A percentile compares a stretch with the other conserved stretches of the same genome.
Conservation (phyloP, 805 yeast genomes). For the Helenozyma rhizophorensis region DNA sequence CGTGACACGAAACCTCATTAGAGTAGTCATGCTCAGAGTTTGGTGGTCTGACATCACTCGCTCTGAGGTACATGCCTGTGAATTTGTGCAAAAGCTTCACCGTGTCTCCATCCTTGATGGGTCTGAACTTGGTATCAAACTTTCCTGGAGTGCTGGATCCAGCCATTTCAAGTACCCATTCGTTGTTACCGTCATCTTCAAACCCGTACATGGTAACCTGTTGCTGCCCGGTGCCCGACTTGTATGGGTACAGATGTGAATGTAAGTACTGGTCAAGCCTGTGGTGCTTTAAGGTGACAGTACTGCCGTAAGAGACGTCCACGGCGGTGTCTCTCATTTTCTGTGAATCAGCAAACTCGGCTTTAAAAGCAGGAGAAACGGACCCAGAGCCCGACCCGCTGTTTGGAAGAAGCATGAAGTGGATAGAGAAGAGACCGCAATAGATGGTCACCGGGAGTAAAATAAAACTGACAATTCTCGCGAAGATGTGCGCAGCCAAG, state of each 20-base stretch:
- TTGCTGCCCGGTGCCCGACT: slow-evolving; percentile 66
- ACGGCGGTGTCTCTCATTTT: slow-evolving; percentile 43
- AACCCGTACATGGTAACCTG: slow-evolving; percentile 72
- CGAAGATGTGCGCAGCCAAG: slow-evolving; percentile 37
- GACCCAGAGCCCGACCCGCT: slow-evolving; percentile 58
- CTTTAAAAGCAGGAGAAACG: slow-evolving; percentile 66
- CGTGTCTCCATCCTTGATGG: slow-evolving; percentile 50
- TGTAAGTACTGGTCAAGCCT: slow-evolving; percentile 75
- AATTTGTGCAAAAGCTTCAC: slow-evolving; percentile 65
- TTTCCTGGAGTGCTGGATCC: slow-evolving; percentile 36
- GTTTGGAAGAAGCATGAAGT: slow-evolving; percentile 43
- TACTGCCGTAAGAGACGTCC: slow-evolving; percentile 69
- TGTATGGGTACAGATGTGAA: slow-evolving; percentile 64
- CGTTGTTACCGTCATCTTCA: slow-evolving; percentile 57
- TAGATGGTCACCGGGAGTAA: slow-evolving; percentile 58
- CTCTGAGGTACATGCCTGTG: slow-evolving; percentile 67
- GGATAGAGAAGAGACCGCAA: slow-evolving; percentile 51
- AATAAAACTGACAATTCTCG: slow-evolving; percentile 41
- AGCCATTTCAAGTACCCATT: slow-evolving; percentile 62
- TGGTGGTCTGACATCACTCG: slow-evolving; percentile 77
- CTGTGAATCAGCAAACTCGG: slow-evolving; percentile 45
- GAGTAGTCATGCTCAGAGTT: slow-evolving; percentile 88
- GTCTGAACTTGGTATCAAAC: slow-evolving; percentile 26
- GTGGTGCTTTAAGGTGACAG: slow-evolving; percentile 66
- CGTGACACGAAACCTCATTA: slow-evolving; percentile 73